These are phyloP conservation scores for Neofusicoccum sp. DNA, from an alignment of 2,329 filamentous ascomycete species.

Conservation along the genomic window DNA sequence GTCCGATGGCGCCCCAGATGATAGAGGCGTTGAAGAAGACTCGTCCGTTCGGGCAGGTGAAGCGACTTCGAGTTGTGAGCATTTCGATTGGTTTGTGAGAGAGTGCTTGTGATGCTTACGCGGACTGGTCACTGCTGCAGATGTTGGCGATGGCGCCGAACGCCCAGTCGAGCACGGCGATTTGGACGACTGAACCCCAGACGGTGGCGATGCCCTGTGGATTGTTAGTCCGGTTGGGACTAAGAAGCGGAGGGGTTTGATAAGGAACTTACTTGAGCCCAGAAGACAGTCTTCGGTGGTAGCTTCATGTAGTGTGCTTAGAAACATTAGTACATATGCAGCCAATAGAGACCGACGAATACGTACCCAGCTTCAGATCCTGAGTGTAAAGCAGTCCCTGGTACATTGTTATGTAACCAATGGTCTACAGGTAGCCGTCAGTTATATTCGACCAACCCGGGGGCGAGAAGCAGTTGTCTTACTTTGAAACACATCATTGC, in stretches of 20 bases:
- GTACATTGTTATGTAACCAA: conserved; percentile 27
- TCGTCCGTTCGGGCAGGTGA: conserved; percentile 62
- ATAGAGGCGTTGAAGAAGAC: conserved; percentile 67
- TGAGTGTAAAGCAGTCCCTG: conserved; percentile 19
- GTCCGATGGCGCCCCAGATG: conserved; percentile 67
- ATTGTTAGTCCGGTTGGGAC: too few relatives aligned
- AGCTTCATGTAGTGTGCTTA: conserved; percentile 48
- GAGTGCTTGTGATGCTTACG: too few relatives aligned
- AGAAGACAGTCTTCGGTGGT: conserved; percentile 51
- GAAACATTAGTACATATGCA: too few relatives aligned
- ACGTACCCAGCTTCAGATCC: conserved; percentile 17
- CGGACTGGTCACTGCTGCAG: conserved; percentile 36
- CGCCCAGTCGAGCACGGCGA: conserved; percentile 35
- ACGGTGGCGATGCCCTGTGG: conserved; percentile 53
- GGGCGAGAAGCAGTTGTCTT: too few relatives aligned
- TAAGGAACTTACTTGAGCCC: too few relatives aligned
- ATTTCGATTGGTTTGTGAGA: too few relatives aligned
- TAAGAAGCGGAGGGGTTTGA: too few relatives aligned
- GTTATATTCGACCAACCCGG: too few relatives aligned
- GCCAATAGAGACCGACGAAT: too few relatives aligned
- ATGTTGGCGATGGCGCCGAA: conserved; percentile 42
- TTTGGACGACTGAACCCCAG: conserved; percentile 25
- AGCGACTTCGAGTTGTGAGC: too few relatives aligned
- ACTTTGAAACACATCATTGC: conserved; percentile 62
- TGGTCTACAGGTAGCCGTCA: too few relatives aligned